Base-by-base conservation (phyloP, 2,329 filamentous ascomycete species). In the Talaromyces atroroseus region DNA sequence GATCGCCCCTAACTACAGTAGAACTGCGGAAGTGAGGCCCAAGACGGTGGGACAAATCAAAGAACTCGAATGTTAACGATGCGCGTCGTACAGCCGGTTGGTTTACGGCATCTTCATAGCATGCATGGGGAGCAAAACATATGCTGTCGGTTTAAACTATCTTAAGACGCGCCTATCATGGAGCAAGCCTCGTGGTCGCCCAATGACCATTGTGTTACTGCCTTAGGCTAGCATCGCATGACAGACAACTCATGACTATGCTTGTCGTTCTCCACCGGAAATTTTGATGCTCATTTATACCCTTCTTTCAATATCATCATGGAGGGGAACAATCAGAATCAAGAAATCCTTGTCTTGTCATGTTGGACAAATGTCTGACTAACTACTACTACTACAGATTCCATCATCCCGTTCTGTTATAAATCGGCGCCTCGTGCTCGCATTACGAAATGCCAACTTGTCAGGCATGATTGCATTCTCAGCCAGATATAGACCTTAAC, bases 401-500 rank as follows among this genome's bases (percentile, higher is more conserved):
- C 46, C 46, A 34, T 48, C 18, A 32, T 26, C 14, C 38, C 24
- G 38, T 34, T 2, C 24, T n/a, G 16, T 11, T 5, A 21, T 12
- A 32, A 52, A 34, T 24, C 44, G 48, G 40, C 34, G 47, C 38
- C 53, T 47, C 54, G 21, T 52, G 46, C 6, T 57, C 38, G 46
- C 56, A 40, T 58, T 40, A 42, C 47, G 40, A 42, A 54, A 29
- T 32, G 32, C 48, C 58, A 49, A 50, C 32, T 45, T 58, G 51
- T 61, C 45, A 58, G 59, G 58, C 54, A 61, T 57, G 49, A 50
- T 50, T 61, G 59, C 59, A 59, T 58, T 18, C 34, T 20, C 49
- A 57, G 52, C 58, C 47, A 34, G 16, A 26, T 16, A 14, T 49
- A 20, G 40, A 44, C 40, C 3, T 44, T 44, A 2, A 44, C 11